phyloP scores from a whole-genome alignment of 1,284 basidiomycete genomes.

The Neonothopanus nambi region DNA sequence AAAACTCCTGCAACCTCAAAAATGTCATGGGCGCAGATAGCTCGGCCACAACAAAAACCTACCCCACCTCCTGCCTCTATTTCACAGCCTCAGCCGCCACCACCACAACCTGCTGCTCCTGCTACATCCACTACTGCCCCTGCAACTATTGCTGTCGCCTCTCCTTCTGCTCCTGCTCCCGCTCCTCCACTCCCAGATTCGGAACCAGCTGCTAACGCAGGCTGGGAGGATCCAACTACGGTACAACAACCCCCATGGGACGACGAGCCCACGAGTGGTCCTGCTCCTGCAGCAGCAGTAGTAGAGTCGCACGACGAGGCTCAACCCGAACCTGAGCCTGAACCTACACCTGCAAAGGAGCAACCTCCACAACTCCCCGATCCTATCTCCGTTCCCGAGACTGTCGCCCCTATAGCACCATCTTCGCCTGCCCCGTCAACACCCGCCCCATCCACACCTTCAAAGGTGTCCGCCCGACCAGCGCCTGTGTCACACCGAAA shows the following conservation, averaged over 20 bases:
- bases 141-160: not conserved
- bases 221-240: slow-evolving; percentile 78
- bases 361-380: slow-evolving; percentile 18
- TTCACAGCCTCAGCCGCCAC: slow-evolving; percentile 20
- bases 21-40: slow-evolving; percentile 80
- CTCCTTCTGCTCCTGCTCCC: slow-evolving; percentile 28
- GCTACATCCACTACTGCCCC: slow-evolving; percentile 1
- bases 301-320: not conserved
- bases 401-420: slow-evolving; percentile 19
- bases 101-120: slow-evolving; percentile 5
- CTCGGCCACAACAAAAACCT: slow-evolving; percentile 27
- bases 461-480: slow-evolving; percentile 36
- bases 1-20: slow-evolving; percentile 71
- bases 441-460: slow-evolving; percentile 30
- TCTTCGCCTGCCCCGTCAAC: slow-evolving; percentile 40
- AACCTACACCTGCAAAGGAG: slow-evolving; percentile 49
- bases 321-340: slow-evolving; percentile 39
- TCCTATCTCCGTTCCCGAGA: slow-evolving; percentile 16
- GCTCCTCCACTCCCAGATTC: slow-evolving; percentile 29
- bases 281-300: slow-evolving; percentile 18
- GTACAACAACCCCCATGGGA: slow-evolving; percentile 73
- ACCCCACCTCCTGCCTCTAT: slow-evolving; percentile 16
- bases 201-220: slow-evolving; percentile 36
- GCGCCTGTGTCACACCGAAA: slow-evolving; percentile 52
- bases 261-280: slow-evolving; percentile 56